Evolutionary conservation across 768 basidiomycete species (phyloP), one percentile per base, ranked within the genome.

Genomic region (Tulasnella sp.): DNA sequence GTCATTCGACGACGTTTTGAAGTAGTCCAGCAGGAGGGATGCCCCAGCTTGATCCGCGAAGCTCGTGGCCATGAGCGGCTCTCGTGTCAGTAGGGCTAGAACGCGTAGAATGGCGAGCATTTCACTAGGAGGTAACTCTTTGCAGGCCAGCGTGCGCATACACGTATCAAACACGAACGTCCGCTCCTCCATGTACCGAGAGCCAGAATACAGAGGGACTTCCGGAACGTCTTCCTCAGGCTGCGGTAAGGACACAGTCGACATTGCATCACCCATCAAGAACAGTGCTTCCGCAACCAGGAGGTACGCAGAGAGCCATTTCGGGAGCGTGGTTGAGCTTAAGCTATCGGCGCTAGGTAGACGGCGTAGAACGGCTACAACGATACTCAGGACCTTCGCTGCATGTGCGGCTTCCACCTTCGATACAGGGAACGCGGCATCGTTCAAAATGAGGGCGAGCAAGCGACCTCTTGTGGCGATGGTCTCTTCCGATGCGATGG

Each of bases 241-340:
- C 47, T 83, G 83, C 1, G 88, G 88, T 5, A 88, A 67, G 3
- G 77, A 70, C 60, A 87, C 80, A 3, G 77, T 65, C 50, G 78
- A 76, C 56, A 92, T 84, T 43, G 86, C 85, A 51, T 88, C 86
- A 0, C 84, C 81, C 19, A 85, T 73, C 17, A 82, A 83, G 30
- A 97, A 77, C 48, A 97, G 73, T 17, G 86, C 82, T 68, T 99
- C 93, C 4, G 84, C 83, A 51, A 94, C 86, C 11, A 96, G 79
- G 11, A 98, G 76, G 66, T 86, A 83, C 1, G 88, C 79, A 1
- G 92, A 83, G 3, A 95, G 78, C 96, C 96, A 99, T 67, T 80
- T 83, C 8, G 95, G 92, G 29, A 80, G 73, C 19, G 67, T 69
- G 3, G 80, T 76, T 53, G 45, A 27, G 34, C 48, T 43, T 15